Percentiles rank a stretch among this genome's conserved stretches.
Conservation (phyloP, 345 rosid species). For the Alliaria petiolata region DNA sequence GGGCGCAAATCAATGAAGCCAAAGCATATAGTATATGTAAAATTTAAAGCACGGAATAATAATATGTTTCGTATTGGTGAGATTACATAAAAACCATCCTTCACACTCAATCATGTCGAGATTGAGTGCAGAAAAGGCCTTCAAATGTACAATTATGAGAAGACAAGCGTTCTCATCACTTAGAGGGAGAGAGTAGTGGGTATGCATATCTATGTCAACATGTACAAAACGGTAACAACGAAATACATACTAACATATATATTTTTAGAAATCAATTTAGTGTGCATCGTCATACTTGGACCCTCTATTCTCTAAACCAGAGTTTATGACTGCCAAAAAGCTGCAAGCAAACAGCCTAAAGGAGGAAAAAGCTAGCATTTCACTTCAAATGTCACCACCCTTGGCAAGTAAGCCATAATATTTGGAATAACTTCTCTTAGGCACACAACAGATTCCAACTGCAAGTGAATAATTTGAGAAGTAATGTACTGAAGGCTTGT, state of each 20-base stretch:
- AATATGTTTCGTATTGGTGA: background rate
- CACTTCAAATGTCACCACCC: background rate
- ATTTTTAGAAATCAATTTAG: background rate
- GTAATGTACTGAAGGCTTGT: background rate
- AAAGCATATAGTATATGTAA: too few relatives aligned
- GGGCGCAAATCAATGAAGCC: too few relatives aligned
- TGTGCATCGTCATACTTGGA: background rate
- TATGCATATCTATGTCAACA: slow-evolving; percentile 8
- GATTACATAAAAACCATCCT: background rate
- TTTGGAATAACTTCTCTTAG: background rate
- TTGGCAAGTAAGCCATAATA: slow-evolving; percentile 7
- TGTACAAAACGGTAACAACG: background rate
- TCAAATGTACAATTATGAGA: background rate
- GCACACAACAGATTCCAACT: background rate
- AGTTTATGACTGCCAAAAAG: background rate
- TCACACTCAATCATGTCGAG: slow-evolving; percentile 3
- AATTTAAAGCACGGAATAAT: background rate
- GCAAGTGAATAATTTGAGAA: background rate
- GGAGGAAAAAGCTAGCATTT: background rate
- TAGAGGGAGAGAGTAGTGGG: background rate
- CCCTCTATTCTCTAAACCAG: slow-evolving; percentile 2
- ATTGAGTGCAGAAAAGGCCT: background rate
- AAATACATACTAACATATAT: background rate
- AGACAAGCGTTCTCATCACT: background rate
- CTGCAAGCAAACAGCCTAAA: background rate